Evolutionary conservation across 2,329 filamentous ascomycete genomes (phyloP).

Genomic region (Scedosporium minutisporum): DNA sequence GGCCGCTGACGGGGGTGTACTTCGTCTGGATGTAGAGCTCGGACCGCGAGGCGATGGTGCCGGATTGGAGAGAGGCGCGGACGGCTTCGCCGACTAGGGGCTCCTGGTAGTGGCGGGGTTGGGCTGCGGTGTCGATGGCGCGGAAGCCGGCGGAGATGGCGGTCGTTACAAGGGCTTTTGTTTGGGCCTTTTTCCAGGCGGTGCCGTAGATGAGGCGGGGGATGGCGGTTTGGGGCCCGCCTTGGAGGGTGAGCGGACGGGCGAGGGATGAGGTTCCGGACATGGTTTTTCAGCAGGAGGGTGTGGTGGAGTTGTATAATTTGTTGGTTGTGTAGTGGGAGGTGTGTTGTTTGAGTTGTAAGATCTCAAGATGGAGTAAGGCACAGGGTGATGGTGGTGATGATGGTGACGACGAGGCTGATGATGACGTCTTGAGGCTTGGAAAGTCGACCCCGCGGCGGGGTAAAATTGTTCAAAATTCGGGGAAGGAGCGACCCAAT

Average conservation of each 20-base stretch:
- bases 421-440: background rate
- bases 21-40: conserved; percentile 77
- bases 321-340: background rate
- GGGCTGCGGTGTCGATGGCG: conserved; percentile 67
- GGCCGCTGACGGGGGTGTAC: conserved; percentile 56
- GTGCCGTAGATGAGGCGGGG: conserved; percentile 64
- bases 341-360: no score
- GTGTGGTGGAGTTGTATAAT: background rate
- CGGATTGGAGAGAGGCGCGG: conserved; percentile 42
- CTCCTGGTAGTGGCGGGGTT: conserved; percentile 72
- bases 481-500: no score
- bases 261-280: conserved; percentile 19
- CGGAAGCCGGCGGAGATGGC: conserved; percentile 62
- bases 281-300: background rate
- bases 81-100: conserved; percentile 59
- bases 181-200: conserved; percentile 72
- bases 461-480: background rate
- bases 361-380: no score
- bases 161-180: conserved; percentile 55
- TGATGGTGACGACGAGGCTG: background rate
- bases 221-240: conserved; percentile 24
- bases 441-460: background rate
- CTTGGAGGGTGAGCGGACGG: conserved; percentile 22
- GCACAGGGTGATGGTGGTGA: background rate
- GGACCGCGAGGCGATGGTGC: conserved; percentile 22